These are phyloP conservation scores for Chaetomium sp. DNA, from an alignment of 2,329 filamentous ascomycete species.

Conservation along the genomic window DNA sequence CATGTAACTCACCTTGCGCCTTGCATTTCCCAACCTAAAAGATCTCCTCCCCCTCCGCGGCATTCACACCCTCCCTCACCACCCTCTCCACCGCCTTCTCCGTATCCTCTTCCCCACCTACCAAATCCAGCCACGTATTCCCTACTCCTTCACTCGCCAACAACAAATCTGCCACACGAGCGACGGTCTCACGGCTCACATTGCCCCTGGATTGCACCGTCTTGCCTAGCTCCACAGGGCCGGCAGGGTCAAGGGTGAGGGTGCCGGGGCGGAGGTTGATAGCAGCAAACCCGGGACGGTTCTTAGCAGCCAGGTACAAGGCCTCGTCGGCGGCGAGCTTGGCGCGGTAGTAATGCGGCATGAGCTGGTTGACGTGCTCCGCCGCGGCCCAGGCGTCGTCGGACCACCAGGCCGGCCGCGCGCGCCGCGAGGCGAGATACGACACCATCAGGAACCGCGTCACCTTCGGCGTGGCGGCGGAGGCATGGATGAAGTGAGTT, in stretches of 20 bases:
- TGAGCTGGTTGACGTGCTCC: slow-evolving; percentile 33
- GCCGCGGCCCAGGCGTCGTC: slow-evolving; percentile 41
- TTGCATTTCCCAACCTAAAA: too few relatives aligned
- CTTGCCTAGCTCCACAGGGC: slow-evolving; percentile 42
- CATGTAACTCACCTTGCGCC: too few relatives aligned
- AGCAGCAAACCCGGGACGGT: slow-evolving; percentile 23
- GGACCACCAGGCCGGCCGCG: slow-evolving; percentile 50
- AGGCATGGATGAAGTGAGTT: slow-evolving; percentile 54
- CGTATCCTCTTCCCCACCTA: slow-evolving; percentile 46
- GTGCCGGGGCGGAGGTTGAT: slow-evolving; percentile 42
- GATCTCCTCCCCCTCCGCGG: slow-evolving; percentile 44
- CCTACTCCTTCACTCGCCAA: slow-evolving; percentile 43
- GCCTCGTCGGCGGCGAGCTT: slow-evolving; percentile 55
- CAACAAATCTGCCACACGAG: slow-evolving; percentile 48
- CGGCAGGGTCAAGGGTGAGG: slow-evolving; percentile 43
- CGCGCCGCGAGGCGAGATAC: slow-evolving; percentile 49
- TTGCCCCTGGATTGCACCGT: slow-evolving; percentile 32
- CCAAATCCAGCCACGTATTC: slow-evolving; percentile 49
- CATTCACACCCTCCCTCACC: slow-evolving; percentile 44
- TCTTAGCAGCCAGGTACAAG: slow-evolving; percentile 43
- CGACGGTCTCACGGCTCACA: slow-evolving; percentile 54
- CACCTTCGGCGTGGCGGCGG: slow-evolving; percentile 46
- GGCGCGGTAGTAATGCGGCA: slow-evolving; percentile 52
- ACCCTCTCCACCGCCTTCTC: slow-evolving; percentile 42
- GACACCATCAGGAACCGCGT: slow-evolving; percentile 60